Evolutionary conservation across 768 basidiomycete species (phyloP), one percentile per base, ranked within the genome.

Genomic region (Mrakia hoshinonis): DNA sequence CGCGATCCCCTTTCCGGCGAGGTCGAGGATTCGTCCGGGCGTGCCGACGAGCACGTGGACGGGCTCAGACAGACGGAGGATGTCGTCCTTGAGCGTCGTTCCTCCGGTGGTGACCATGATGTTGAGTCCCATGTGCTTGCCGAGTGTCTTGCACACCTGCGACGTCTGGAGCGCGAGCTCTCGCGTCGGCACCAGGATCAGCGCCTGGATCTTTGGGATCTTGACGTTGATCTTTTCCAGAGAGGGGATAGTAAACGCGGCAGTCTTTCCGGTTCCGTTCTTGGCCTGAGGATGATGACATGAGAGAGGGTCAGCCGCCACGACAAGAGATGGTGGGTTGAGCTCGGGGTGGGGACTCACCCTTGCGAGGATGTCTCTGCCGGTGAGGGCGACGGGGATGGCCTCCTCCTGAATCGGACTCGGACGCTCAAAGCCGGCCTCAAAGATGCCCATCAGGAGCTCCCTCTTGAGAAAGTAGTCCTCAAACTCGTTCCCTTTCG

Each of bases 21-120:
- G 82, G 83, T 99, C 95, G 67, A 99, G 83, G 76, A 99, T 93
- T 77, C 95, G 86, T 34, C 95, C 95, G 20, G 95, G 95, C 2
- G 95, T 99, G 66, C 95, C 95, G 73, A 97, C 95, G 64, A 99
- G 88, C 65, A 99, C 89, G 79, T 99, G 95, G 2, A 99, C 95
- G 6, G 85, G 79, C 80, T 97, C 92, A 24, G 87, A 85, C 65
- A 99, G 81, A 65, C 95, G 89, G 76, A 99, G 82, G 79, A 98
- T 98, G 79, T 99, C 95, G 81, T 99, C 95, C 81, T 95, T 92
- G 77, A 99, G 86, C 24, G 93, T 96, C 4, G 96, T 98, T 24
- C 95, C 95, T 69, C 95, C 95, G 0, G 96, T 99, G 68, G 96
- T 96, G 66, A 98, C 96, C 95, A 99, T 99, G 80, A 99, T 92